Conservation (phyloP, 164 flowering plant genomes). For the Berberis vulgaris region DNA sequence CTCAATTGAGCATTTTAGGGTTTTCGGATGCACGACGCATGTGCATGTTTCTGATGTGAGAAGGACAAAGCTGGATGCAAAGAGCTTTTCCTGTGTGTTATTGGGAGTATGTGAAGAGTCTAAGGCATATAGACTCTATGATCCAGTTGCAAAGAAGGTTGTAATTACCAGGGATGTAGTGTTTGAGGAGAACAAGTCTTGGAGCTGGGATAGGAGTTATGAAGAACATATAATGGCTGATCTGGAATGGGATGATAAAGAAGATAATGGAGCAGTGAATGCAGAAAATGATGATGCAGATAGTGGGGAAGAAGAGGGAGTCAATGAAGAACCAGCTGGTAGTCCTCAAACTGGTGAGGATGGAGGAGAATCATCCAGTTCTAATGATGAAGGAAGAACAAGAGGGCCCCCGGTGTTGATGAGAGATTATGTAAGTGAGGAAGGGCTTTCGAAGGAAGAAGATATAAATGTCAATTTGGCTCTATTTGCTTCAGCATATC, state of each 20-base stretch:
- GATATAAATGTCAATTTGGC: neutral
- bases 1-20: too few species aligned
- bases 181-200: too few species aligned
- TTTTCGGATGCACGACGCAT: too few species aligned
- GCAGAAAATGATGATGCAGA: neutral
- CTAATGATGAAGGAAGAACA: neutral
- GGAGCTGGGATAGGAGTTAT: neutral
- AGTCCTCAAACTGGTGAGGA: too few species aligned
- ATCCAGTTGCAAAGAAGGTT: too few species aligned
- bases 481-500: conserved; percentile 1
- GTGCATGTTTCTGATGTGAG: too few species aligned
- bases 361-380: too few species aligned
- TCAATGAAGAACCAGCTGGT: too few species aligned
- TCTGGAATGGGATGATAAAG: conserved; percentile 1
- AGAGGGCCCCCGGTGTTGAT: neutral
- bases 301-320: neutral
- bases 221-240: neutral
- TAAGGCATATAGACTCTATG: conserved; percentile 2
- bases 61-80: too few species aligned
- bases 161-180: too few species aligned
- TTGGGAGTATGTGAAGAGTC: neutral
- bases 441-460: neutral
- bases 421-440: conserved; percentile 4
- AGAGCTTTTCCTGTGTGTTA: too few species aligned
- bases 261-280: neutral